Base-by-base conservation (phyloP, 495 filamentous ascomycete species). In the Trichoderma virens region DNA sequence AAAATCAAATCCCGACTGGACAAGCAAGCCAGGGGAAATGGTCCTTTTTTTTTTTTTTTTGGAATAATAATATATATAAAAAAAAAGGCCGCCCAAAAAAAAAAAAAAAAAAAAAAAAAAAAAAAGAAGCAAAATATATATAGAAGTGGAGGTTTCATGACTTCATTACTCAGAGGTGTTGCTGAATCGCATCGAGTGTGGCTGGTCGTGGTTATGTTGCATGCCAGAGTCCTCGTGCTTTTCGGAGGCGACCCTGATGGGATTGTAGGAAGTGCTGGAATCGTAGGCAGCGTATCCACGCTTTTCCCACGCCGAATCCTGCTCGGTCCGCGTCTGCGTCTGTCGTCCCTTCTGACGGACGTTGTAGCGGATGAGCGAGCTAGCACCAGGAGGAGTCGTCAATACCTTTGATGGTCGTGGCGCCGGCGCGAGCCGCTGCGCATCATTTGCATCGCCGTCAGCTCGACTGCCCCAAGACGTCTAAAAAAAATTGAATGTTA, bases 401-500 rank as follows among this genome's bases (percentile, higher is more conserved):
- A 85, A 73, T 65, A 74, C 79, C 62, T 80, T 75, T 65, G 76
- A 78, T 64, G 74, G 78, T 54, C 70, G 72, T 20, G 79, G 79
- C 67, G 78, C 78, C 63, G 74, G 78, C 59, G 78, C 75, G 77
- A 87, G 80, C 62, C 85, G 80, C 60, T 78, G 72, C 30, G 74
- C 78, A 70, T 87, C 82, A 76, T 88, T 83, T 59, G 80, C 74
- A 69, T 89, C 86, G 61, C 85, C 86, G 63, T 87, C 86, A 45
- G 83, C 83, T 64, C 86, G 82, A 66, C 84, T 88, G 60, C 86
- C 86, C 86, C 86, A 89, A 5, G 86, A 86, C 31, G 86, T 89
- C 86, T 86, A 64, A 0, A 45, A 47, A 8, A 16, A 47, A 23
- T 23, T 47, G n/a, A n/a, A n/a, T n/a, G n/a, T n/a, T n/a, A n/a